Conservation (phyloP, 768 basidiomycete species). For the Serpula lacrymans region DNA sequence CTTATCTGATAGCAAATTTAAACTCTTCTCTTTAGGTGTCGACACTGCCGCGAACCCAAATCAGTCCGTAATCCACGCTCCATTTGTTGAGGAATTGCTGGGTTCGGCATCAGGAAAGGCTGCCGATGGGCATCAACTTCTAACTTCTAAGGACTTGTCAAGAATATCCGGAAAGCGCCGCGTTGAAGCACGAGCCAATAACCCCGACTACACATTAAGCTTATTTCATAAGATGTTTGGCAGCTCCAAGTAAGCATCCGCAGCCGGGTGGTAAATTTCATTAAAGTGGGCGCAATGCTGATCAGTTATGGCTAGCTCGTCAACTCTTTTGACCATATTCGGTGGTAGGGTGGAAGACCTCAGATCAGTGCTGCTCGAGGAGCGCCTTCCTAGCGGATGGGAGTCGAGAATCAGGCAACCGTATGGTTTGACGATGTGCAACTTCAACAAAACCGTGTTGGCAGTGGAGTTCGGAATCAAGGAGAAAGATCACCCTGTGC, state of each 20-base stretch:
- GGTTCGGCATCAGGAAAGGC: constrained; percentile 58
- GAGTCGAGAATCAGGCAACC: constrained; percentile 55
- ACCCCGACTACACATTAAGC: constrained; percentile 53
- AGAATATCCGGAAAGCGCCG: constrained; percentile 58
- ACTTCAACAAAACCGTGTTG: not conserved
- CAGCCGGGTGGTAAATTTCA: not conserved
- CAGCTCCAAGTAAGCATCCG: constrained; percentile 56
- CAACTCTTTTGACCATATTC: constrained; percentile 62
- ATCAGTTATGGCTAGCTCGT: constrained; percentile 38
- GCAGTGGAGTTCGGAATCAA: not conserved
- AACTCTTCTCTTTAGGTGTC: constrained; percentile 39
- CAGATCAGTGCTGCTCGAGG: constrained; percentile 55
- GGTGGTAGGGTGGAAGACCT: constrained; percentile 61
- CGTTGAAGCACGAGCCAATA: constrained; percentile 46
- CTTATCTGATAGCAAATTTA: not conserved
- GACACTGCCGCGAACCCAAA: constrained; percentile 46
- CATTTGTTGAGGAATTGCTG: constrained; percentile 54
- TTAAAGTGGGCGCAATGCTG: not conserved
- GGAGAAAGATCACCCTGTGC: not conserved
- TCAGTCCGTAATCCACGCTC: constrained; percentile 50
- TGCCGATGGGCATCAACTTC: constrained; percentile 37
- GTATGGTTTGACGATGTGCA: constrained; percentile 55
- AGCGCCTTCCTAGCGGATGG: constrained; percentile 70
- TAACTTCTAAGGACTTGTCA: constrained; percentile 61
- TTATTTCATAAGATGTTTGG: constrained; percentile 59